These are phyloP conservation scores for Tolypocladium amazonense DNA, from an alignment of 2,329 filamentous ascomycete species.

Conservation along the genomic window DNA sequence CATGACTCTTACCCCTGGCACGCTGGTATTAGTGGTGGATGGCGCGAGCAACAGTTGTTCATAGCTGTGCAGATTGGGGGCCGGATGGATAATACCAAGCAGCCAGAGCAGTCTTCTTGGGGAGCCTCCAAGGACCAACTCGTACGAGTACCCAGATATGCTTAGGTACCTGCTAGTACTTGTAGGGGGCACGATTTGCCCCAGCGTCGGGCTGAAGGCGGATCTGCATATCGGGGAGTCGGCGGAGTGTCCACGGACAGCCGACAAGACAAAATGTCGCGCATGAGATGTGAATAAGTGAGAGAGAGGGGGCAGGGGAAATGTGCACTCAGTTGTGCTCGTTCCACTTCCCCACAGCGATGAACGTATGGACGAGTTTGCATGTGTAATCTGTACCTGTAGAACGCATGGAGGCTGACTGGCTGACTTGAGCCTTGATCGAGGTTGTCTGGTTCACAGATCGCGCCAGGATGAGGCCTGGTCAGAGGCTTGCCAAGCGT, in stretches of 20 bases:
- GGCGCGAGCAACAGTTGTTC: not conserved
- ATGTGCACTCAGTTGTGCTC: constrained; percentile 1
- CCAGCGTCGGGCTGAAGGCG: not conserved
- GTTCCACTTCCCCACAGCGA: constrained; percentile 2
- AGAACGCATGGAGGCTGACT: not conserved
- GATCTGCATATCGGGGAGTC: constrained; percentile 1
- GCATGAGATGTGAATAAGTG: not conserved
- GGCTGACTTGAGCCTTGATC: not conserved
- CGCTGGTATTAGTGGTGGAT: not conserved
- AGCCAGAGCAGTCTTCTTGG: not conserved
- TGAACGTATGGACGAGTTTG: not conserved
- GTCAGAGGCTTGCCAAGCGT: constrained; percentile 3
- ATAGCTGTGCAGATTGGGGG: not conserved
- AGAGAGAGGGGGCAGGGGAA: not conserved
- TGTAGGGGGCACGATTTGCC: not conserved
- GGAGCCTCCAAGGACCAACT: not conserved
- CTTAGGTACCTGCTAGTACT: too few species aligned
- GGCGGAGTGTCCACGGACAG: not conserved
- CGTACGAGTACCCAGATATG: not conserved
- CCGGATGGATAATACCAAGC: not conserved
- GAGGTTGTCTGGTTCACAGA: constrained; percentile 4
- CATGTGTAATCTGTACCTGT: not conserved
- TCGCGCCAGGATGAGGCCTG: constrained; percentile 3
- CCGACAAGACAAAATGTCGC: constrained; percentile 1
- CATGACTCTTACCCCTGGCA: not conserved